Conservation (phyloP, 371 early-diverging fungal genomes). For the Apophysomyces ossiformis region DNA sequence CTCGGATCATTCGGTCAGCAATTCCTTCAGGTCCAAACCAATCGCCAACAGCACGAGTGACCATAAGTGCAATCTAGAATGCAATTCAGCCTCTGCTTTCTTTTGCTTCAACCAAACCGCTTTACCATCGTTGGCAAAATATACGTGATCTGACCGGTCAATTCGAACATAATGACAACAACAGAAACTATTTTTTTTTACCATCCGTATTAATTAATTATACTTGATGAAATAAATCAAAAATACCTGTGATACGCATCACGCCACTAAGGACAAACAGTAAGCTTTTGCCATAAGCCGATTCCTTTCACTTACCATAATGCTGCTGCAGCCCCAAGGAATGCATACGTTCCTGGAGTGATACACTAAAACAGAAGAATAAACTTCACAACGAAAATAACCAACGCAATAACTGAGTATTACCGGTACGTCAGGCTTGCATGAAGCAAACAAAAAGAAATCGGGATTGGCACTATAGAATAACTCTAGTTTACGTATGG, state of each 20-base stretch:
- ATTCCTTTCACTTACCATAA: slow-evolving; percentile 59
- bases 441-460: slow-evolving; percentile 75
- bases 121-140: slow-evolving; percentile 91
- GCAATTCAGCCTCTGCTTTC: neutral
- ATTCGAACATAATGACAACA: slow-evolving; percentile 94
- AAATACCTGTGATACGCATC: slow-evolving; percentile 66
- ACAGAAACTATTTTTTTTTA: slow-evolving; percentile 64
- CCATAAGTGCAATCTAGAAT: slow-evolving; percentile 79
- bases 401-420: slow-evolving; percentile 6
- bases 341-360: slow-evolving; percentile 94
- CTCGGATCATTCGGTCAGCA: slow-evolving; percentile 83
- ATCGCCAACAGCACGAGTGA: slow-evolving; percentile 89
- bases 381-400: neutral
- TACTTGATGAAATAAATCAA: neutral
- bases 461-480: slow-evolving; percentile 61
- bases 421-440: slow-evolving; percentile 76
- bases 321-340: slow-evolving; percentile 95
- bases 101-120: neutral
- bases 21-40: slow-evolving; percentile 83
- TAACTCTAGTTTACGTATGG: neutral
- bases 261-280: slow-evolving; percentile 51
- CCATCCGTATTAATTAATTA: neutral
- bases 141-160: slow-evolving; percentile 92
- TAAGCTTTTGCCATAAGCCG: neutral
- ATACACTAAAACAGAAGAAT: slow-evolving; percentile 63